Conservation (phyloP, 768 basidiomycete species). For the Lactarius pseudohatsudake region DNA sequence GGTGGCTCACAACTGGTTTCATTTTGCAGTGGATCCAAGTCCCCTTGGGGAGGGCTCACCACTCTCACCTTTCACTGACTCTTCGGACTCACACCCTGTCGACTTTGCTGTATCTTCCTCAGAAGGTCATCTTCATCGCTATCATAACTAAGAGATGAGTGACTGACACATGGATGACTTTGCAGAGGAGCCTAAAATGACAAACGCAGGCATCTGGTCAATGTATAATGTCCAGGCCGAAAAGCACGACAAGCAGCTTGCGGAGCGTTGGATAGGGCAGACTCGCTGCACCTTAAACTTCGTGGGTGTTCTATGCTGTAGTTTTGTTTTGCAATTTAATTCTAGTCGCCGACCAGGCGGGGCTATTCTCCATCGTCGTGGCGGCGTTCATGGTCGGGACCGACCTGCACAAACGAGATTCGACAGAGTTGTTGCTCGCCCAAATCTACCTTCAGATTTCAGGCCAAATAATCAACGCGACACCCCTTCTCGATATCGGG, state of each 20-base stretch:
- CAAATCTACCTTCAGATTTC: slow-evolving; percentile 21
- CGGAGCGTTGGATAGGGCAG: slow-evolving; percentile 13
- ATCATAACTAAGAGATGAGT: not conserved
- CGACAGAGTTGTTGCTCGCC: slow-evolving; percentile 6
- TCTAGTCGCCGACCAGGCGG: not conserved
- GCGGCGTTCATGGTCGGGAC: slow-evolving; percentile 10
- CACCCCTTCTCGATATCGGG: not conserved
- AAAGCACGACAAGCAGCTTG: slow-evolving; percentile 14
- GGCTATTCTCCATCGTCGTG: slow-evolving; percentile 16
- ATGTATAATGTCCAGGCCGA: slow-evolving; percentile 5
- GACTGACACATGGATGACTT: not conserved
- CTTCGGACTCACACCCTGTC: not conserved
- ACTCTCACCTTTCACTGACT: not conserved
- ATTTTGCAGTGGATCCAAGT: not conserved
- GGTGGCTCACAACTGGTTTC: not conserved
- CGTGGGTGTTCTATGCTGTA: not conserved
- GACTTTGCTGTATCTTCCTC: not conserved
- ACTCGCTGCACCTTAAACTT: slow-evolving; percentile 7
- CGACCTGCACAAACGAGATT: not conserved
- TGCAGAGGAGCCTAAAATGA: slow-evolving; percentile 6
- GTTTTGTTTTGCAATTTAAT: not conserved
- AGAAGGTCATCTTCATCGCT: slow-evolving; percentile 1
- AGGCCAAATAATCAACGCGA: not conserved
- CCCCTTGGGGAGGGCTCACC: not conserved
- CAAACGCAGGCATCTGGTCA: slow-evolving; percentile 16